Evolutionary conservation across 352 stramenopile species (phyloP), one percentile per base, ranked within the genome.

Genomic region (Phytophthora multivora): DNA sequence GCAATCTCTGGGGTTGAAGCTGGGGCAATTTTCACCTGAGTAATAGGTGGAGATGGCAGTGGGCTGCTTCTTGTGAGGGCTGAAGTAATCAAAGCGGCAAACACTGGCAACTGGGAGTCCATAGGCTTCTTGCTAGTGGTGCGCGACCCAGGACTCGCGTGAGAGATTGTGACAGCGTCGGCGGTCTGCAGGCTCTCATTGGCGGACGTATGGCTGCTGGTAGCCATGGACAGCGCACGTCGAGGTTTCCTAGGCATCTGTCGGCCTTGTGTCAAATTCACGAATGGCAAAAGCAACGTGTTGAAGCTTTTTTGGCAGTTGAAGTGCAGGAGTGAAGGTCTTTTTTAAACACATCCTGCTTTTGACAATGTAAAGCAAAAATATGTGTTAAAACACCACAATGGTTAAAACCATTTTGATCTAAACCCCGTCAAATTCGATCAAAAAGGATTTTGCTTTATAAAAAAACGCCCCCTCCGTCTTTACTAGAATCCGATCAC

Each of bases 231-330:
- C 25, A 35, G 25, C 31, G 16, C 1, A 15, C 30, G 38, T 5
- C 19, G 50, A 11, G 50, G 58, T 28, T 60, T 61, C 18, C 33
- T 41, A 13, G 59, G 50, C 59, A 66, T 66, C 11, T 60, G 33
- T 31, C 11, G n/a, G 21, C 12, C 31, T 23, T 53, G n/a, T 25
- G 19, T 33, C 1, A 10, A 33, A 33, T 33, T 23, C 21, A 23
- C 21, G 21, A 23, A 23, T 33, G 28, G 28, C 25, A 30, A 30
- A 6, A 30, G 25, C 25, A 30, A 18, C 19, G 11, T 48, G 43
- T 46, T 53, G 42, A 21, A 53, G 41, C 45, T 31, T 23, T 39
- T 19, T 10, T 38, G 35, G 25, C 31, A 51, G 26, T 39, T 38
- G 43, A 42, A 56, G 7, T 36, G 11, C 35, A 35, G 51, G 10